Evolutionary conservation across 306 rosid genomes (phyloP).

Genomic region (Cicer chorassanicum): DNA sequence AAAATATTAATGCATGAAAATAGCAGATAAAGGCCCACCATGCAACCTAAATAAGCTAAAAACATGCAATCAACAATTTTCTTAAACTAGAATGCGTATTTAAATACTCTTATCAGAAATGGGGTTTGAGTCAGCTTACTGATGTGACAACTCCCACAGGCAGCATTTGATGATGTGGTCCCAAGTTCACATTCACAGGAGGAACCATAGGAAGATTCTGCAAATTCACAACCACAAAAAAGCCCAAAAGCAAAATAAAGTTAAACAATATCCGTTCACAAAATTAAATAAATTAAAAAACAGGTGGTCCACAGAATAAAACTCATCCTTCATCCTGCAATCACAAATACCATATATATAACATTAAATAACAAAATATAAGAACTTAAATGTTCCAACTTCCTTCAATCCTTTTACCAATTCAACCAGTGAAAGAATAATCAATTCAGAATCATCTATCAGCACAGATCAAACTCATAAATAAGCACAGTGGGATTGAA

Average conservation of each 20-base stretch:
- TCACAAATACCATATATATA: slow-evolving; percentile 13
- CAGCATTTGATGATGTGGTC: slow-evolving; percentile 66
- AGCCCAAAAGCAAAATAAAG: slow-evolving; percentile 11
- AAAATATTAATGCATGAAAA: neutral
- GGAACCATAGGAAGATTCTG: slow-evolving; percentile 77
- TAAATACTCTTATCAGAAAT: slow-evolving; percentile 24
- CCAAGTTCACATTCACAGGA: slow-evolving; percentile 59
- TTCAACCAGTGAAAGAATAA: neutral
- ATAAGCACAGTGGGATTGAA: neutral
- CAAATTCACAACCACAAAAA: slow-evolving; percentile 38
- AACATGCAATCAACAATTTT: slow-evolving; percentile 9
- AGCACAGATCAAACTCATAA: neutral
- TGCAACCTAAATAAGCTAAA: slow-evolving; percentile 24
- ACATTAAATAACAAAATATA: slow-evolving; percentile 5
- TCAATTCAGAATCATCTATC: neutral
- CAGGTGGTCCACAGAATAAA: slow-evolving; percentile 10
- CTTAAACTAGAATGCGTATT: neutral
- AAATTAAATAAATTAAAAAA: slow-evolving; percentile 17
- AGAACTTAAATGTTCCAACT: neutral
- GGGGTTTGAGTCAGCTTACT: slow-evolving; percentile 55
- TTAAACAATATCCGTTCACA: slow-evolving; percentile 16
- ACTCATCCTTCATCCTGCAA: slow-evolving; percentile 1
- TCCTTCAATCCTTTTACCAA: slow-evolving; percentile 8
- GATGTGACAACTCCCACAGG: slow-evolving; percentile 74
- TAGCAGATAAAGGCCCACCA: slow-evolving; percentile 24